Evolutionary conservation across 441 rosid genomes (phyloP).

Genomic region (Bocquillonia castaneifolia): DNA sequence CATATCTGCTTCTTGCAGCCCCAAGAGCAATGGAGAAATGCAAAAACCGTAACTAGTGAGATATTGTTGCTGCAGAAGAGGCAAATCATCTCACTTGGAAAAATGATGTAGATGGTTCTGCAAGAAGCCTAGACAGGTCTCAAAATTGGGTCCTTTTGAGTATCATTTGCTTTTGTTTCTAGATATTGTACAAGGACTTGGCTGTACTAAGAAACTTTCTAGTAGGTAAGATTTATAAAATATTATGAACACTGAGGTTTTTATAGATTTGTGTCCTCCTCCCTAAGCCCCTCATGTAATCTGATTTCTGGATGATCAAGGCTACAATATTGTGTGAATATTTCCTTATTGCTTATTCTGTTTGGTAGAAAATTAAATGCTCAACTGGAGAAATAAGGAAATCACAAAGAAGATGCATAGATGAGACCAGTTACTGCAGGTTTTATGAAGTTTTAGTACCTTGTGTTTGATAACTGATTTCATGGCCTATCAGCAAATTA

Average conservation of each 20-base stretch:
- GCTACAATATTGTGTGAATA: constrained; percentile 19
- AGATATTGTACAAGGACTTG: constrained; percentile 17
- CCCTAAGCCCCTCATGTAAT: constrained; percentile 21
- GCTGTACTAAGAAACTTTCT: constrained; percentile 9
- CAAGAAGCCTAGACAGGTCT: constrained; percentile 4
- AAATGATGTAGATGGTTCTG: background rate
- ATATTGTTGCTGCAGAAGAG: background rate
- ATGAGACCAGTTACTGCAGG: no score
- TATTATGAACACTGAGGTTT: constrained; percentile 14
- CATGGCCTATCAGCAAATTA: no score
- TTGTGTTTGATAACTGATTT: no score
- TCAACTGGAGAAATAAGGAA: no score
- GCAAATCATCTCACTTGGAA: background rate
- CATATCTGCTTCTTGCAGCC: constrained; percentile 39
- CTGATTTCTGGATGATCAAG: constrained; percentile 17
- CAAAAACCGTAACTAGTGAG: constrained; percentile 39
- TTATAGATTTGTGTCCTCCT: constrained; percentile 14
- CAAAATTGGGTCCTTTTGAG: constrained; percentile 1
- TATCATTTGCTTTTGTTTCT: constrained; percentile 11
- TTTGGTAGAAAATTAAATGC: background rate
- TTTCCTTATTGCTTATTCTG: constrained; percentile 14
- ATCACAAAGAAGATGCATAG: no score
- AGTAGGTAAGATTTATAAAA: constrained; percentile 14
- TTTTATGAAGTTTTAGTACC: no score
- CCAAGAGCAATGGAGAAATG: constrained; percentile 76